These are phyloP conservation scores for Xylariomycetidae sp. DNA, from an alignment of 2,329 filamentous ascomycete genomes.

Conservation along the genomic window DNA sequence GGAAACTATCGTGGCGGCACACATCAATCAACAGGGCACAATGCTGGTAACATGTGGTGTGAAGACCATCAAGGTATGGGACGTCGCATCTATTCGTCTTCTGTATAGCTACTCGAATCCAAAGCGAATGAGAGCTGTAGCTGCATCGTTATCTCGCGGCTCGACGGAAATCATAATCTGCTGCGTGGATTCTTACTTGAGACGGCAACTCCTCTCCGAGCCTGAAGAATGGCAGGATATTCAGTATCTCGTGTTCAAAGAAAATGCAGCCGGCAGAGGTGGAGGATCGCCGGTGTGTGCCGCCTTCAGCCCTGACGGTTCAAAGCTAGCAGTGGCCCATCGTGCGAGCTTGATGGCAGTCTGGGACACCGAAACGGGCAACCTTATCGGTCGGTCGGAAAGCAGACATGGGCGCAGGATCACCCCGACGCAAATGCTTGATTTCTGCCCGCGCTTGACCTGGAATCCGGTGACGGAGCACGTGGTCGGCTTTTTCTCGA, in stretches of 20 bases:
- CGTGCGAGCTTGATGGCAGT: background rate
- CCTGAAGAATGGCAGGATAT: background rate
- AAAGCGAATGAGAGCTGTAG: background rate
- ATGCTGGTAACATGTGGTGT: background rate
- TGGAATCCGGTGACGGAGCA: conserved; percentile 2
- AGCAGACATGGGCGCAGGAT: background rate
- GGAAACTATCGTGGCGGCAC: background rate
- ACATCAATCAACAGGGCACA: background rate
- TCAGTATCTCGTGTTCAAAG: background rate
- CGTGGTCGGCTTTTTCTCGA: background rate
- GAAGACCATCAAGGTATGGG: background rate
- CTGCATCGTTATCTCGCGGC: background rate
- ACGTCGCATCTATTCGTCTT: background rate
- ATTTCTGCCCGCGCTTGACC: background rate
- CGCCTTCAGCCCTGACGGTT: conserved; percentile 1
- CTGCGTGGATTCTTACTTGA: background rate
- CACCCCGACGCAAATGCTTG: background rate
- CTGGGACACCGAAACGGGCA: background rate
- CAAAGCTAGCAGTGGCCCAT: background rate
- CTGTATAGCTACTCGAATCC: background rate
- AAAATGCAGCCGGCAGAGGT: background rate
- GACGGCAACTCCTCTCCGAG: background rate
- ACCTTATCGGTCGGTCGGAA: background rate
- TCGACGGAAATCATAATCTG: background rate
- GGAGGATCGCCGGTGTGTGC: background rate